Evolutionary conservation across 352 stramenopile genomes (phyloP), one percentile per base, ranked within the genome.

Genomic region (Pythium biforme): DNA sequence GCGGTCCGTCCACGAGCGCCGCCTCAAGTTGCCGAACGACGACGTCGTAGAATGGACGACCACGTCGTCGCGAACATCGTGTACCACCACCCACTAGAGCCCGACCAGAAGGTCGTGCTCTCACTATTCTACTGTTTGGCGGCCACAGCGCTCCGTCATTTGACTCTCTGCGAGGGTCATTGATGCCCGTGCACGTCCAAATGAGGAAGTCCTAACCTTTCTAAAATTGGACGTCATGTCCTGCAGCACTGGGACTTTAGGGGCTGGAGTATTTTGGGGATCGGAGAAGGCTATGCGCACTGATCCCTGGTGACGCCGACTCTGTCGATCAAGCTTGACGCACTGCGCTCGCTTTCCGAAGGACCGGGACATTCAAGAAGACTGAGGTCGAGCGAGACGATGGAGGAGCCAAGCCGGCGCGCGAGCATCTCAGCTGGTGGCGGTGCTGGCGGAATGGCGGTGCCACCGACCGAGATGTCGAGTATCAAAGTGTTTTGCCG

Each of bases 401-500:
- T 66, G 59, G 59, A 67, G 41, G 51, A 67, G 22, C 9, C 51
- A 17, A 29, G 51, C 20, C 60, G 60, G 48, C 60, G 60, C 17
- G 49, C 62, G 22, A 64, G 54, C 41, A 14, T 64, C 11, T 22
- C 34, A 15, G 25, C 17, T 22, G n/a, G 23, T 11, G 25, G 31
- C 20, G 15, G 23, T 5, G 27, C 33, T 11, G 25, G 31, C 20
- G 15, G 23, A 3, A 20, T 23, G 2, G 20, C 23, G 29, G 19
- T 34, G 10, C 8, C 48, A 11, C 23, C 39, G 31, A 26, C 41
- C 29, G 64, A 70, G 51, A 55, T 40, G 37, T 59, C 71, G 31
- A 83, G 74, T 54, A 92, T 96, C 65, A 81, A 86, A 41, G 82
- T 95, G 11, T 90, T 79, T 31, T 95, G 84, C 23, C 81, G 88